Evolutionary conservation across 164 flowering plant genomes (phyloP).

Genomic region (Magnolia changhungtana): DNA sequence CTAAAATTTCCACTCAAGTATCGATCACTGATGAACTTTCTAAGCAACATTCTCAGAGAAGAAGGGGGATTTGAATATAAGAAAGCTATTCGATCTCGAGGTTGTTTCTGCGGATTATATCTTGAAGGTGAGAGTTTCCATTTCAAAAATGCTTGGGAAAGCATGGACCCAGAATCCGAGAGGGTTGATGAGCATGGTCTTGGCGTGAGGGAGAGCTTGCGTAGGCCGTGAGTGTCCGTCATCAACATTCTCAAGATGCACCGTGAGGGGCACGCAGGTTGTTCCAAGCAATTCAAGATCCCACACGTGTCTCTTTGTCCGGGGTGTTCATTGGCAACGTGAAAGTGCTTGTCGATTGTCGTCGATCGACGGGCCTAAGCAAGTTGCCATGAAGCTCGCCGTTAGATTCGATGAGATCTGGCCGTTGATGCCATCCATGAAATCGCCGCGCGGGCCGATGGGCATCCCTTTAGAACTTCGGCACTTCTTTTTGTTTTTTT

Average conservation of each 20-base stretch:
- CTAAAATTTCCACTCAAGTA: no score
- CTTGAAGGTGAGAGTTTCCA: conserved; percentile 81
- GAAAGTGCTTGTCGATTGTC: conserved; percentile 81
- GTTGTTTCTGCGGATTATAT: conserved; percentile 93
- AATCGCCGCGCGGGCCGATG: conserved; percentile 75
- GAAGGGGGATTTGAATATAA: no score
- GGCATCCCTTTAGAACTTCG: neutral
- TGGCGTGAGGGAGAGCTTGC: conserved; percentile 89
- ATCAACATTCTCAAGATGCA: conserved; percentile 91
- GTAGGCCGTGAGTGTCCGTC: conserved; percentile 83
- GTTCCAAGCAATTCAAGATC: conserved; percentile 88
- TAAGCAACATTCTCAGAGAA: no score
- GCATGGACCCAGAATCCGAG: conserved; percentile 72
- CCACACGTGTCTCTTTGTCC: conserved; percentile 78
- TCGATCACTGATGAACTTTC: no score
- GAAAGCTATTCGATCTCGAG: no score
- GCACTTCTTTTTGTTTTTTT: neutral
- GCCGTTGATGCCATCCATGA: conserved; percentile 83
- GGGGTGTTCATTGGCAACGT: conserved; percentile 83
- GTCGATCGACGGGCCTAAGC: conserved; percentile 71
- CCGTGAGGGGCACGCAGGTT: conserved; percentile 95
- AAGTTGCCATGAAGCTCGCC: conserved; percentile 90
- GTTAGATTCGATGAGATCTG: conserved; percentile 89
- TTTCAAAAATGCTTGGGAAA: conserved; percentile 98
- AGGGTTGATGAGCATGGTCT: conserved; percentile 92